Evolutionary conservation across 2,329 filamentous ascomycete species (phyloP).

Genomic region (Sordariomycetes sp.): DNA sequence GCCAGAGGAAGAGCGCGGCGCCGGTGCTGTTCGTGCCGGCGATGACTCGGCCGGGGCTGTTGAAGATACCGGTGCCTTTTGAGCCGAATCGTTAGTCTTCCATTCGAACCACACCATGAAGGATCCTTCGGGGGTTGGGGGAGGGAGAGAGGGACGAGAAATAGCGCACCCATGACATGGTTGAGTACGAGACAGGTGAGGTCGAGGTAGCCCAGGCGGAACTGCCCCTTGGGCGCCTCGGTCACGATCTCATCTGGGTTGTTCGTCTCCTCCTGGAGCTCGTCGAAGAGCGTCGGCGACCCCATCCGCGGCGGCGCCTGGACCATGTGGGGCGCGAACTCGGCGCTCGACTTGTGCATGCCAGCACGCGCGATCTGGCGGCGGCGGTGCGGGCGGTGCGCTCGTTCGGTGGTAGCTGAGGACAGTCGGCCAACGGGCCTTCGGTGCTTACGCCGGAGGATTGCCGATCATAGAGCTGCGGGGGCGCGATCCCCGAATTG

Average conservation of each 20-base stretch:
- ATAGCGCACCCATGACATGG: slow-evolving; percentile 7
- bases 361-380: background rate
- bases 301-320: background rate
- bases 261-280: background rate
- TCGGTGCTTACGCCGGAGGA: too few relatives aligned
- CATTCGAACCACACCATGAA: too few relatives aligned
- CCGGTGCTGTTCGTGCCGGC: slow-evolving; percentile 20
- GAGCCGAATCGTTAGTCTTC: too few relatives aligned
- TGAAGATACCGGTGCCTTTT: slow-evolving; percentile 26
- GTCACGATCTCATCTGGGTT: slow-evolving; percentile 18
- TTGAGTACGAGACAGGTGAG: slow-evolving; percentile 23
- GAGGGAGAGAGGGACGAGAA: too few relatives aligned
- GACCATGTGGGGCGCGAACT: background rate
- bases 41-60: slow-evolving; percentile 21
- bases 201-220: slow-evolving; percentile 23
- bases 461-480: too few relatives aligned
- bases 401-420: too few relatives aligned
- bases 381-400: too few relatives aligned
- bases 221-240: slow-evolving; percentile 19
- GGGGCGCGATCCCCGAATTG: too few relatives aligned
- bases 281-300: background rate
- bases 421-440: too few relatives aligned
- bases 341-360: background rate
- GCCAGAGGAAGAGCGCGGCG: slow-evolving; percentile 27
- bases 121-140: too few relatives aligned